These are phyloP conservation scores for Suillus hirtellus DNA, from an alignment of 768 basidiomycete genomes.

Conservation along the genomic window DNA sequence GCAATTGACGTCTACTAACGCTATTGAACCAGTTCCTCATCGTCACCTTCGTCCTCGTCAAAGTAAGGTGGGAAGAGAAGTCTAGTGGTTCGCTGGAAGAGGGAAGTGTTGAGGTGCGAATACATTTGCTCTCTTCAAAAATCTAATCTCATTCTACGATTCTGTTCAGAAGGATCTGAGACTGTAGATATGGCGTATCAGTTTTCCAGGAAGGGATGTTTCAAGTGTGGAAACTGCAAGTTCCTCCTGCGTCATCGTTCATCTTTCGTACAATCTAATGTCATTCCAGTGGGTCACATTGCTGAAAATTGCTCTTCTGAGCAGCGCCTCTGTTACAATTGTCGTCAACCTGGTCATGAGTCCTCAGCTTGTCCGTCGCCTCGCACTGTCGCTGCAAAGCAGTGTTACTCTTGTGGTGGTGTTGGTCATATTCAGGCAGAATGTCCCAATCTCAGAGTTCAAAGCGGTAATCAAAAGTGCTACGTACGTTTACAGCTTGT, in stretches of 20 bases:
- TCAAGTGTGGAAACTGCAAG: slow-evolving; percentile 92
- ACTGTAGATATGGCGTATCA: slow-evolving; percentile 67
- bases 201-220: slow-evolving; percentile 86
- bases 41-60: slow-evolving; percentile 53
- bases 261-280: slow-evolving; percentile 19
- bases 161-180: slow-evolving; percentile 37
- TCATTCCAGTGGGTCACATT: slow-evolving; percentile 78
- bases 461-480: slow-evolving; percentile 73
- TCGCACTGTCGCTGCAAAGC: slow-evolving; percentile 78
- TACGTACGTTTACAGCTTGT: slow-evolving; percentile 54
- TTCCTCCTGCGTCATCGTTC: slow-evolving; percentile 24
- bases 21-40: slow-evolving; percentile 26
- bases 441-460: slow-evolving; percentile 77
- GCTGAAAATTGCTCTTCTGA: slow-evolving; percentile 90
- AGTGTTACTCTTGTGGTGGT: slow-evolving; percentile 92
- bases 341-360: slow-evolving; percentile 93
- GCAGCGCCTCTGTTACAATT: slow-evolving; percentile 91
- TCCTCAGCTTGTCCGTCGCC: slow-evolving; percentile 86
- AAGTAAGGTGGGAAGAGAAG: slow-evolving; percentile 69
- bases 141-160: slow-evolving; percentile 20
- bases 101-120: slow-evolving; percentile 68
- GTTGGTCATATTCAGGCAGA: slow-evolving; percentile 90
- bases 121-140: slow-evolving; percentile 6
- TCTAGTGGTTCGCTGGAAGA: slow-evolving; percentile 66
- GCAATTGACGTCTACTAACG: slow-evolving; percentile 14